These are phyloP conservation scores for Colletotrichum tropicale DNA, from an alignment of 2,329 filamentous ascomycete species.

Conservation along the genomic window DNA sequence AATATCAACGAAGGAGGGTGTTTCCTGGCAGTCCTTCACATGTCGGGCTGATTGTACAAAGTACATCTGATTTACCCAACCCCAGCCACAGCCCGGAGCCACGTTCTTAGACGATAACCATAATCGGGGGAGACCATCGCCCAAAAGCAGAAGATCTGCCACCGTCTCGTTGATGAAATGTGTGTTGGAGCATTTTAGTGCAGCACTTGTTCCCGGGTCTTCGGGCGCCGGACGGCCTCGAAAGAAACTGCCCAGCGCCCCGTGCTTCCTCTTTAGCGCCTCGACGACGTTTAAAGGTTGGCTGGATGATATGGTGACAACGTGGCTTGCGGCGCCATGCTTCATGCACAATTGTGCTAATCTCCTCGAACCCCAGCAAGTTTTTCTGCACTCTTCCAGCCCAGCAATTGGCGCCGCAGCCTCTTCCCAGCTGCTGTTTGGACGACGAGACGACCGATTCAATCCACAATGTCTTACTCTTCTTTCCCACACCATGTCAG, in stretches of 20 bases:
- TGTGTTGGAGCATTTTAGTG: neutral
- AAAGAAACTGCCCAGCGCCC: neutral
- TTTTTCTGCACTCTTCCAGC: neutral
- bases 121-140: neutral
- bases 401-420: neutral
- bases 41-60: neutral
- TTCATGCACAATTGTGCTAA: neutral
- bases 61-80: neutral
- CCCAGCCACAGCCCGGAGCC: neutral
- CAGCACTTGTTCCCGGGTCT: neutral
- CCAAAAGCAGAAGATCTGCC: neutral
- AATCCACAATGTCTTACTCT: neutral
- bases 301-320: neutral
- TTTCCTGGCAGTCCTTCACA: neutral
- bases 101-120: neutral
- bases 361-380: neutral
- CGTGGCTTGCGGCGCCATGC: neutral
- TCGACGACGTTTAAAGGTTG: neutral
- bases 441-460: neutral
- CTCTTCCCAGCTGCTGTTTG: neutral
- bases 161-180: neutral
- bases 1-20: neutral
- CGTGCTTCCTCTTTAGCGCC: neutral
- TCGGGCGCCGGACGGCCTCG: neutral
- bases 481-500: neutral